Percentiles rank a stretch among this genome's conserved stretches.
Conservation (phyloP, 129 eudicot genomes). For the Saussurea involucrata region DNA sequence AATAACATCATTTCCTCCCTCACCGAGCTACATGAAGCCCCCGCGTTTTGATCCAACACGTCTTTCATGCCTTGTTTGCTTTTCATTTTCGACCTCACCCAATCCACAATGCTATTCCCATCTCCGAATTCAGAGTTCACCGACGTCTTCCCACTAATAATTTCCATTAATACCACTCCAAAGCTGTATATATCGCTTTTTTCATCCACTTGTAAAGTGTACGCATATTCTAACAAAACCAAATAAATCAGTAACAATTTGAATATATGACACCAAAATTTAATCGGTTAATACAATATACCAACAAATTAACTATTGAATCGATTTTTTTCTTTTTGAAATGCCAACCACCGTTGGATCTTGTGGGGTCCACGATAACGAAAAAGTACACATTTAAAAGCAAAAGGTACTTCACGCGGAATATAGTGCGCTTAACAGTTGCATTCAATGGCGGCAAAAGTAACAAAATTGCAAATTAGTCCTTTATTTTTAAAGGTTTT, state of each 20-base stretch:
- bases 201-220: conserved; percentile 97
- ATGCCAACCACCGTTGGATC: conserved; percentile 34
- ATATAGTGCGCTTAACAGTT: conserved; percentile 33
- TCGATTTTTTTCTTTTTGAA: neutral
- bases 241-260: neutral
- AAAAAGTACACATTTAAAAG: conserved; percentile 24
- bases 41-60: conserved; percentile 68
- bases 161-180: conserved; percentile 88
- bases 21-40: conserved; percentile 78
- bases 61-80: conserved; percentile 49
- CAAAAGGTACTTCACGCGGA: conserved; percentile 48
- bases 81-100: conserved; percentile 79
- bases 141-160: conserved; percentile 78
- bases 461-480: neutral
- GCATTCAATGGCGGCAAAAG: conserved; percentile 36
- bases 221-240: conserved; percentile 68
- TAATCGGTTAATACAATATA: neutral
- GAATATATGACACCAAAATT: no score
- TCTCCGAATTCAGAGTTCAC: conserved; percentile 89
- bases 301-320: neutral
- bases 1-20: conserved; percentile 91
- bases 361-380: conserved; percentile 20
- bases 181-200: conserved; percentile 94
- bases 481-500: conserved; percentile 11
- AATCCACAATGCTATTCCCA: conserved; percentile 90